Evolutionary conservation across 2,329 filamentous ascomycete genomes (phyloP).

Genomic region (Aureobasidium sp.): DNA sequence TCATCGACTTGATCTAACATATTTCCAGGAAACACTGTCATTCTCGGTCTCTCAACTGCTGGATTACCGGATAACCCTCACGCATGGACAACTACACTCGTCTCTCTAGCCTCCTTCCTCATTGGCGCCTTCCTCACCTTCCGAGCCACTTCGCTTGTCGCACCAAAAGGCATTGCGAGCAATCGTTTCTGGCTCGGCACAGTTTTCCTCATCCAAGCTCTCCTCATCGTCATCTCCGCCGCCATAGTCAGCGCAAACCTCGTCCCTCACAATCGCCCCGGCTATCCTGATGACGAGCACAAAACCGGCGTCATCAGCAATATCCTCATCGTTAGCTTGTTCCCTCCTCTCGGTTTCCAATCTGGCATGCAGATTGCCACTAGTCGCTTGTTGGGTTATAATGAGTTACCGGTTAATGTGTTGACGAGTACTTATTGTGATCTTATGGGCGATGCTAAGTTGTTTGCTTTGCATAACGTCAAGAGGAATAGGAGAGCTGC

Average conservation of each 20-base stretch:
- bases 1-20: background rate
- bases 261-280: constrained; percentile 36
- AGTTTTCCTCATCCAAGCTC: constrained; percentile 46
- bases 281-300: constrained; percentile 17
- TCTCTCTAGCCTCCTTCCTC: constrained; percentile 47
- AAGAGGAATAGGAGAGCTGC: constrained; percentile 43
- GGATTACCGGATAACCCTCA: constrained; percentile 42
- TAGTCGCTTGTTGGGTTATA: constrained; percentile 42
- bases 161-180: constrained; percentile 28
- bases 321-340: constrained; percentile 37
- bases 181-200: constrained; percentile 32
- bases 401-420: constrained; percentile 48
- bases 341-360: constrained; percentile 44
- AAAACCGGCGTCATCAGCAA: constrained; percentile 26
- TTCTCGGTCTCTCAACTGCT: constrained; percentile 51
- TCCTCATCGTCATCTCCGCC: constrained; percentile 45
- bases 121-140: constrained; percentile 41
- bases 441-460: constrained; percentile 41
- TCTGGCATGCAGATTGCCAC: constrained; percentile 46
- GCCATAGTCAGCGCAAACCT: constrained; percentile 40
- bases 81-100: constrained; percentile 46
- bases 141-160: constrained; percentile 30
- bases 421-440: constrained; percentile 49
- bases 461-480: constrained; percentile 41
- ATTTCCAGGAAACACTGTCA: constrained; percentile 50